Base-by-base conservation (phyloP, 164 flowering plant species). In the Liquidambar formosana region DNA sequence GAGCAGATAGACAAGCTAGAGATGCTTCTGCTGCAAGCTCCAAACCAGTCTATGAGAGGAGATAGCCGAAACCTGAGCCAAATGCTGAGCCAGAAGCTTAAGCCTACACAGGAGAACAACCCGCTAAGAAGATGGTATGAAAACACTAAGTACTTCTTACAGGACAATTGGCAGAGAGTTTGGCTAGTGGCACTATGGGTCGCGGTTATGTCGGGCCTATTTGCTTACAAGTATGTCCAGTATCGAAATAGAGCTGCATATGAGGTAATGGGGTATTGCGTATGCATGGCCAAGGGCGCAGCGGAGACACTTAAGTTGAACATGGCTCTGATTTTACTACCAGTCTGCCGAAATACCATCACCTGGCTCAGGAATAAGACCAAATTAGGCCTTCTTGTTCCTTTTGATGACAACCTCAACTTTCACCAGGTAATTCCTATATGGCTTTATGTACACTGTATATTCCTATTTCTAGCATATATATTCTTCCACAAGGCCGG, bases 291-390 rank as follows among this genome's bases (percentile, higher is more conserved):
- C 16, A 86, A 88, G 43, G 93, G 89, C 11, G 88, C 81, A 0
- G 89, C 90, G 0, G 93, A 88, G 76, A 85, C 86, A 0, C 77
- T 85, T 9, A 88, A 88, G 69, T 74, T 88, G 67, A 88, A 88
- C 76, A 88, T 88, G 93, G 93, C 93, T 5, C 69, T 88, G 43
- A 80, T 86, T 64, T 68, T 88, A 18, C 74, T 88, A 0, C 93
- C 93, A 0, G 93, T 88, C 33, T 88, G 93, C 67, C 78, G 93
- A 49, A 86, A 86, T 76, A 86, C 90, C 66, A 82, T 88, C 19
- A 88, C 93, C 8, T 85, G 85, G 88, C 90, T 88, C 6, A 77
- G 90, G 70, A 84, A 77, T 77, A 83, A 74, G 66, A 88, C 92
- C 82, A 80, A 75, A 44, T 65, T 88, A 12, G 87, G 88, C 1